phyloP scores from a whole-genome alignment of 2,329 filamentous ascomycete species.

The Colletotrichum sp. region DNA sequence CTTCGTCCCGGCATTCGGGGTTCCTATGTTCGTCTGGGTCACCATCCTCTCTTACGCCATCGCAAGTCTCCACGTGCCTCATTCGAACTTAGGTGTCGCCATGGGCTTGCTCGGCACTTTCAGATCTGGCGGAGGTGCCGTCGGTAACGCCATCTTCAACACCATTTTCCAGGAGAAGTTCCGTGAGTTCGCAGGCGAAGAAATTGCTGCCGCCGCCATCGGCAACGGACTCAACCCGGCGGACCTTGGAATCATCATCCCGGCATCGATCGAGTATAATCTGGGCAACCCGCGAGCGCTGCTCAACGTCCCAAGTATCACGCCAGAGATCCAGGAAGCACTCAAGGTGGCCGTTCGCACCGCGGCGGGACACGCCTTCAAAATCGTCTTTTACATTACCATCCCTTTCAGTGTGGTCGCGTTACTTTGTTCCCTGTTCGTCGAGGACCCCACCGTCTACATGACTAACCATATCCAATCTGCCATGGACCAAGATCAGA shows the following conservation, averaged over 20 bases:
- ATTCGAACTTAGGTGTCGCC: slow-evolving; percentile 33
- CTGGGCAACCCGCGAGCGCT: slow-evolving; percentile 30
- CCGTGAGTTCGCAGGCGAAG: slow-evolving; percentile 26
- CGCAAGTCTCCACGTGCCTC: slow-evolving; percentile 33
- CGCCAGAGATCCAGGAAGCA: slow-evolving; percentile 8
- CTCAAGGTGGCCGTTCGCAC: background rate
- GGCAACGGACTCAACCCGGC: slow-evolving; percentile 26
- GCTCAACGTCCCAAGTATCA: slow-evolving; percentile 19
- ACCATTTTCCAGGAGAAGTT: slow-evolving; percentile 29
- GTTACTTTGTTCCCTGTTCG: background rate
- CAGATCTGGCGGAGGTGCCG: slow-evolving; percentile 33
- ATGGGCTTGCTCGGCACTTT: slow-evolving; percentile 35
- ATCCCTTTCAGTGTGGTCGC: slow-evolving; percentile 18
- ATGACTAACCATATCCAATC: slow-evolving; percentile 24
- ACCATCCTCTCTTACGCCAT: slow-evolving; percentile 33
- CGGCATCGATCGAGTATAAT: slow-evolving; percentile 33
- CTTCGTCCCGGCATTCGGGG: slow-evolving; percentile 33
- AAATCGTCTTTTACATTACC: slow-evolving; percentile 16
- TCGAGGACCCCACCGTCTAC: slow-evolving; percentile 19
- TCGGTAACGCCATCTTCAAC: slow-evolving; percentile 39
- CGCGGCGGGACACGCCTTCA: slow-evolving; percentile 16
- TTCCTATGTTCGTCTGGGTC: slow-evolving; percentile 35
- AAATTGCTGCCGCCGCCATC: slow-evolving; percentile 32
- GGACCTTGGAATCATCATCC: slow-evolving; percentile 27
- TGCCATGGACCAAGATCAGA: slow-evolving; percentile 9